Percentiles rank a stretch among this genome's conserved stretches.
These are phyloP conservation scores for Pythium apleroticum DNA, from an alignment of 352 stramenopile genomes.

Conservation along the genomic window DNA sequence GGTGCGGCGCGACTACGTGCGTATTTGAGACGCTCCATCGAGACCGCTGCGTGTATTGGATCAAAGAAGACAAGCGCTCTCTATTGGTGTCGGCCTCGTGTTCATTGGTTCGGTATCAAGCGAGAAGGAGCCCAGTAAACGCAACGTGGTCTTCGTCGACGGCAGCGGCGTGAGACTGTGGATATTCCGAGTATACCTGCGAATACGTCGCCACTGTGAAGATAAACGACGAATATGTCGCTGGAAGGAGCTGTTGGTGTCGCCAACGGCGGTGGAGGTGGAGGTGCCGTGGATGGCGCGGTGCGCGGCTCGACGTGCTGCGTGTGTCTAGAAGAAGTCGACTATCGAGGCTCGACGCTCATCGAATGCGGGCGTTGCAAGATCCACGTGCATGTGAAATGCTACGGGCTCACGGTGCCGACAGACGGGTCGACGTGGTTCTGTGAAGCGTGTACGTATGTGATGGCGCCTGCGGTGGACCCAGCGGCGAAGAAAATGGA, in stretches of 20 bases:
- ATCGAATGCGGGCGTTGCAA: conserved; percentile 61
- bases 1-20: conserved; percentile 2
- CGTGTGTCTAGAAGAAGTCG: conserved; percentile 70
- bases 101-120: background rate
- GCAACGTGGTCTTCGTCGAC: background rate
- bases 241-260: background rate
- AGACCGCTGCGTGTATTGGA: background rate
- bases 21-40: background rate
- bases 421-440: conserved; percentile 47
- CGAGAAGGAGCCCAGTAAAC: background rate
- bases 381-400: conserved; percentile 74
- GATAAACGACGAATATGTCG: background rate
- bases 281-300: background rate
- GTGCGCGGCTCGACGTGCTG: conserved; percentile 38
- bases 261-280: background rate
- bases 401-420: conserved; percentile 63
- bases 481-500: conserved; percentile 7
- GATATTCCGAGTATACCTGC: background rate
- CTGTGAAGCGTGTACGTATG: conserved; percentile 64
- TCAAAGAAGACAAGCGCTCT: background rate
- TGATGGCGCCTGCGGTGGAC: conserved; percentile 16
- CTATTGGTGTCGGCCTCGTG: background rate
- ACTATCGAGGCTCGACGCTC: conserved; percentile 61
- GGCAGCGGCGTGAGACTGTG: background rate
- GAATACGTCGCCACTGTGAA: background rate